phyloP scores from a whole-genome alignment of 1,284 basidiomycete species.

The Cutaneotrichosporon mucoides region DNA sequence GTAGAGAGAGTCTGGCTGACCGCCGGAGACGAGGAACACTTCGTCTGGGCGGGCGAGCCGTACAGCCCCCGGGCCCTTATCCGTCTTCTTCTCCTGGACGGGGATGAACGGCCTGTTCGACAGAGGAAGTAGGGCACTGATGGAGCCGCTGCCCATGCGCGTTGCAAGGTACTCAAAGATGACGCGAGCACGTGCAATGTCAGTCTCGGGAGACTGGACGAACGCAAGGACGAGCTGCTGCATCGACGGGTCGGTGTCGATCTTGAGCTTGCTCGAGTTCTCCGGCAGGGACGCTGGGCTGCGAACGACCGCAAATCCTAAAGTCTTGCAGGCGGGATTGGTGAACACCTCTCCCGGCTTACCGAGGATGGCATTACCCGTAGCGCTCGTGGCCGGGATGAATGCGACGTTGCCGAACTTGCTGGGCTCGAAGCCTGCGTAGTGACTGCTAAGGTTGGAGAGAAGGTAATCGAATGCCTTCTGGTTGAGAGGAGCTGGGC shows the following conservation, averaged over 20 bases:
- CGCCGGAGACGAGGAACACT: slow-evolving; percentile 40
- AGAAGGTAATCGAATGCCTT: slow-evolving; percentile 73
- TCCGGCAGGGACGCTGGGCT: slow-evolving; percentile 59
- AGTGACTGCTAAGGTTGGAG: slow-evolving; percentile 61
- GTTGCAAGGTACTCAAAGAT: slow-evolving; percentile 77
- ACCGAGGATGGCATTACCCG: slow-evolving; percentile 56
- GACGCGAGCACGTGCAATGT: slow-evolving; percentile 57
- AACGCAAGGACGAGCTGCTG: slow-evolving; percentile 63
- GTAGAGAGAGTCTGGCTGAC: slow-evolving; percentile 29
- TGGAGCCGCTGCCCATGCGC: slow-evolving; percentile 55
- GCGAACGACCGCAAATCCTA: slow-evolving; percentile 63
- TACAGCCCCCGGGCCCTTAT: slow-evolving; percentile 15
- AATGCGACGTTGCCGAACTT: slow-evolving; percentile 63
- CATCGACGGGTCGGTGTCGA: slow-evolving; percentile 70
- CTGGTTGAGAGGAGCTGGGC: slow-evolving; percentile 36
- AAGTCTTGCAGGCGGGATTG: slow-evolving; percentile 62
- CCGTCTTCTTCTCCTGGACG: slow-evolving; percentile 23
- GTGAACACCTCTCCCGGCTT: slow-evolving; percentile 72
- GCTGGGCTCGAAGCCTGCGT: slow-evolving; percentile 60
- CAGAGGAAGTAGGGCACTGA: slow-evolving; percentile 40
- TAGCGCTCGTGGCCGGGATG: slow-evolving; percentile 66
- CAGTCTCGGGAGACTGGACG: slow-evolving; percentile 60
- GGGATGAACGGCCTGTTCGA: slow-evolving; percentile 46
- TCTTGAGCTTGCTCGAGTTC: slow-evolving; percentile 69
- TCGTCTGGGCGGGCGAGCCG: slow-evolving; percentile 35